A percentile compares a stretch with the other conserved stretches of the same genome.
Evolutionary conservation across 192 early-diverging fungal genomes (phyloP).

Genomic region (Coemansia sp.): DNA sequence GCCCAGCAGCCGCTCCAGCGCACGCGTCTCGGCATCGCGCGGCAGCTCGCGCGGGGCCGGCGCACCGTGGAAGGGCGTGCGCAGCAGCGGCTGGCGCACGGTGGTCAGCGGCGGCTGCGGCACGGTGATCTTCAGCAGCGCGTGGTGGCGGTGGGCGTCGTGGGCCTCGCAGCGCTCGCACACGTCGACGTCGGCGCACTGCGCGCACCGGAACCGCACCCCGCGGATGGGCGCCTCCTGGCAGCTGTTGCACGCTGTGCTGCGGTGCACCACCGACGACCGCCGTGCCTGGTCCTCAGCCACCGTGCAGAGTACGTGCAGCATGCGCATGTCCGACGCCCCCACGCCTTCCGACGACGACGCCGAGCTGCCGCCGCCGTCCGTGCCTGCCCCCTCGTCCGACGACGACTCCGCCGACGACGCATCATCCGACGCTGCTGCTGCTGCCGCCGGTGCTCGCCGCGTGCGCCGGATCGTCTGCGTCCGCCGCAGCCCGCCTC

Average conservation of each 20-base stretch:
- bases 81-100: conserved; percentile 68
- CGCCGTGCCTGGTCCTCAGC: conserved; percentile 79
- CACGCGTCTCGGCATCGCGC: conserved; percentile 10
- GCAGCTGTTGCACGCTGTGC: conserved; percentile 94
- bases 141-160: conserved; percentile 77
- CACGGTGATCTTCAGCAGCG: conserved; percentile 88
- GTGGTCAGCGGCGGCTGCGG: conserved; percentile 91
- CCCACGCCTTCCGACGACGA: background rate
- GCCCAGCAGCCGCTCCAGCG: conserved; percentile 54
- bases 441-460: conserved; percentile 12
- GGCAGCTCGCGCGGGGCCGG: conserved; percentile 13
- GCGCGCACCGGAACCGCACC: conserved; percentile 88
- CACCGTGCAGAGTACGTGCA: conserved; percentile 80
- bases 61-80: conserved; percentile 70
- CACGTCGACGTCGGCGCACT: conserved; percentile 91
- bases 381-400: conserved; percentile 11
- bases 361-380: background rate
- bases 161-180: conserved; percentile 92
- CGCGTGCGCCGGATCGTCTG: conserved; percentile 45
- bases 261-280: conserved; percentile 67
- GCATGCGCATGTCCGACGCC: conserved; percentile 49
- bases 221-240: conserved; percentile 85
- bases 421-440: background rate
- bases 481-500: conserved; percentile 22
- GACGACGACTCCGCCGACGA: background rate